Evolutionary conservation across 768 basidiomycete genomes (phyloP), one percentile per base, ranked within the genome.

Genomic region (Phylloporus arenicola): DNA sequence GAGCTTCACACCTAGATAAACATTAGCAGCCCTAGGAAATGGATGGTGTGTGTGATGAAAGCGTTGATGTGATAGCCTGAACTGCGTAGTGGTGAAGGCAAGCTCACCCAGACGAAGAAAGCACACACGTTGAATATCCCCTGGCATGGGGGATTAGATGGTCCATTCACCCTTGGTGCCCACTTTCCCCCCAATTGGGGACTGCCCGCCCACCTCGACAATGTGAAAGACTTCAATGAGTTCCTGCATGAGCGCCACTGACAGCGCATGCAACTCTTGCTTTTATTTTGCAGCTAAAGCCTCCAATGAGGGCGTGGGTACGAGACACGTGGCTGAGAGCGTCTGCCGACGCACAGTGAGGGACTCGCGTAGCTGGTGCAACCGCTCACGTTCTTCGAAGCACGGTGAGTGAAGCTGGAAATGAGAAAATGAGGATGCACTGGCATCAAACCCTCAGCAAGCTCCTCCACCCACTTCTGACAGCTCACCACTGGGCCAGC

Each of bases 11-110:
- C 89, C 90, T 11, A 92, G 75, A 63, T 92, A 92, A 89, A 91
- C 0, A 86, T 81, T 6, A 92, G 77, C 12, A 92, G 69, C 2
- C 81, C 78, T 0, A 92, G 67, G 53, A 92, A 92, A 67, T 91
- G 90, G 11, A 92, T 73, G 1, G 88, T 81, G 50, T 88, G 83
- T 1, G 85, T 88, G 44, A 92, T 71, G n/a, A 89, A 88, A 3
- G 89, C 88, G 62, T 92, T 91, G 70, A 90, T 88, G 51, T 92
- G 87, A 62, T 89, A 90, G 46, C 88, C 84, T 88, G 52, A 19
- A 27, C 8, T 27, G 24, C 3, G 19, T 13, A 22, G 33, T 41
- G 45, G 9, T 6, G 9, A 6, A 37, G 22, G 9, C 25, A 4
- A 1, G 9, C 25, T 13, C 30, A 13, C 20, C 19, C 38, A 29